phyloP scores from a whole-genome alignment of 495 filamentous ascomycete genomes.

The Penicillium pancosmium region DNA sequence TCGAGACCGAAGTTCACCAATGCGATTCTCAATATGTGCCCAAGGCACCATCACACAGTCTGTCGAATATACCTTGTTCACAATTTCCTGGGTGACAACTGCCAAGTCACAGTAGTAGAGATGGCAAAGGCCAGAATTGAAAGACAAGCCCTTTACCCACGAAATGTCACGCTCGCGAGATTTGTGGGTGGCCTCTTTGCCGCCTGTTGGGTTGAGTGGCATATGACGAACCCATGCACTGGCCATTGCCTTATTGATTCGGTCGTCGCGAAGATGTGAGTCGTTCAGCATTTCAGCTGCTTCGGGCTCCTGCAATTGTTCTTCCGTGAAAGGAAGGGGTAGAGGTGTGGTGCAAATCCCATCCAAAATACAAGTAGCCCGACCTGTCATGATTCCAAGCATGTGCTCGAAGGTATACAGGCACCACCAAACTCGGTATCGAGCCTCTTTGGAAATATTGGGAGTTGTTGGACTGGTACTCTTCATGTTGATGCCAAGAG shows the following conservation, averaged over 20 bases:
- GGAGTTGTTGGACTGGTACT: constrained; percentile 54
- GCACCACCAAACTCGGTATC: constrained; percentile 69
- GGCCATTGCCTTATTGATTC: constrained; percentile 39
- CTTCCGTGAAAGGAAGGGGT: constrained; percentile 60
- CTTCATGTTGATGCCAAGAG: constrained; percentile 66
- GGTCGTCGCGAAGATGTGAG: constrained; percentile 36
- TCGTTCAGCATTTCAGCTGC: constrained; percentile 38
- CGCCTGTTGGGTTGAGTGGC: constrained; percentile 37
- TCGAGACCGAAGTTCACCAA: constrained; percentile 51
- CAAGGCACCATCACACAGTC: constrained; percentile 56
- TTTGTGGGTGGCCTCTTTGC: constrained; percentile 27
- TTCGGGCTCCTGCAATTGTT: constrained; percentile 39
- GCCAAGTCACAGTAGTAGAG: constrained; percentile 52
- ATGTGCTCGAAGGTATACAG: constrained; percentile 63
- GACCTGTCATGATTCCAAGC: constrained; percentile 66
- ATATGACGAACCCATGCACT: constrained; percentile 42
- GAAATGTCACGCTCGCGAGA: constrained; percentile 27
- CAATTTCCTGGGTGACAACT: constrained; percentile 56
- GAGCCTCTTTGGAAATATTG: constrained; percentile 61
- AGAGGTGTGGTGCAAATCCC: constrained; percentile 62
- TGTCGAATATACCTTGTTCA: constrained; percentile 62
- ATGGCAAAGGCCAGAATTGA: constrained; percentile 50
- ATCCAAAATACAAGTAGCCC: constrained; percentile 61
- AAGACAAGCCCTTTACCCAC: constrained; percentile 37
- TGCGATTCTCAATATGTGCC: constrained; percentile 61